Evolutionary conservation across 768 basidiomycete genomes (phyloP).

Genomic region (Rickenella mellea): DNA sequence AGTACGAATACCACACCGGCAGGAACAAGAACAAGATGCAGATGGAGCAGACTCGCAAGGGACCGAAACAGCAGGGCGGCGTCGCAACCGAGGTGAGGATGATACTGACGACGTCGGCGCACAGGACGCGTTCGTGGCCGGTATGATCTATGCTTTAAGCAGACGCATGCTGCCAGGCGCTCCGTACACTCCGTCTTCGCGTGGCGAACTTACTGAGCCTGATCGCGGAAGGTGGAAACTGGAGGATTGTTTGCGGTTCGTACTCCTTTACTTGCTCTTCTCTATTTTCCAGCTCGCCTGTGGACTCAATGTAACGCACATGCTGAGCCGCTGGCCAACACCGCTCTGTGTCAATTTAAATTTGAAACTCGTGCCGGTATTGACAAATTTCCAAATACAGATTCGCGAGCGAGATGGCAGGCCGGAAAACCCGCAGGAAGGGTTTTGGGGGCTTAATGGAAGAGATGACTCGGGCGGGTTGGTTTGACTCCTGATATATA

Average conservation of each 20-base stretch:
- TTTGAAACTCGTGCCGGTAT: not conserved
- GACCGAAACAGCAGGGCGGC: conserved; percentile 2
- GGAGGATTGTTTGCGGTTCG: conserved; percentile 73
- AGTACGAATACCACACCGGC: not conserved
- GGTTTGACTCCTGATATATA: too few relatives aligned
- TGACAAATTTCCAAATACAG: conserved; percentile 23
- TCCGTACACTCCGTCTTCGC: conserved; percentile 59
- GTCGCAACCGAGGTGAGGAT: conserved; percentile 15
- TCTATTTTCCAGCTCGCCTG: too few relatives aligned
- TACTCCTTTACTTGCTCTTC: conserved; percentile 2
- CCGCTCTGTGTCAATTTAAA: too few relatives aligned
- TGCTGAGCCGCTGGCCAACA: too few relatives aligned
- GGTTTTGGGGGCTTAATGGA: conserved; percentile 62
- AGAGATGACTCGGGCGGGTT: conserved; percentile 67
- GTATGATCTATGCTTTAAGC: conserved; percentile 79
- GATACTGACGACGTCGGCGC: conserved; percentile 67
- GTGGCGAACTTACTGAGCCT: conserved; percentile 10
- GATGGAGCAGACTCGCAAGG: conserved; percentile 3
- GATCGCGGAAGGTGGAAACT: conserved; percentile 56
- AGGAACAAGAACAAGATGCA: not conserved
- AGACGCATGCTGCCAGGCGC: conserved; percentile 61
- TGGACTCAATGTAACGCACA: too few relatives aligned
- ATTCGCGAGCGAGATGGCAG: conserved; percentile 78
- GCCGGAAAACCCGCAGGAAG: conserved; percentile 55
- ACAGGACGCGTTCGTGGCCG: conserved; percentile 77